Base-by-base conservation (phyloP, 805 yeast genomes). In the Helenozyma rhizophorensis region DNA sequence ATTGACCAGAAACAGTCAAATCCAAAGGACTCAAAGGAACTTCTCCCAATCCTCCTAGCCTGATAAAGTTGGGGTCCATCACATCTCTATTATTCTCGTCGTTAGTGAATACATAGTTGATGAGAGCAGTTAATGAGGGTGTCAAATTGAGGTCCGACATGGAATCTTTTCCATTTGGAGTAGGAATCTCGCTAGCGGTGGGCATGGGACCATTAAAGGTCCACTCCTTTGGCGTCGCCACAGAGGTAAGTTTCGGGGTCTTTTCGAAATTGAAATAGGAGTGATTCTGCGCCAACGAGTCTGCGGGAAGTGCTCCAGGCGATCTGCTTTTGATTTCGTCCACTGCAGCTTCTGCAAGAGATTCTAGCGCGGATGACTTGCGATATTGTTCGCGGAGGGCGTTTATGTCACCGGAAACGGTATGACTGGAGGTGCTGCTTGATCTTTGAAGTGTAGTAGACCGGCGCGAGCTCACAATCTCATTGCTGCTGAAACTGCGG, bases 111-210 rank as follows among this genome's bases (percentile, higher is more conserved):
- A 65, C 67, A 34, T 52, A 53, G 34, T 53, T 60, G 21, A 63
- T 56, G 14, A 63, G 43, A 1, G 68, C 68, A 3, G 67, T 53
- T n/a, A 63, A 46, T 3, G 65, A 56, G 1, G 69, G 69, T 10
- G 66, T 59, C 15, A 62, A 40, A 27, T 56, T 52, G 25, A 57
- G 30, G 21, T 59, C 55, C 1, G 42, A 28, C 6, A 38, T 32
- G 3, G 36, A 16, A 3, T 43, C 48, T 16, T 32, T 43, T 4
- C 24, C 41, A 8, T 16, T 6, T 1, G 44, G 36, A 4, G 36
- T 25, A 5, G 33, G 23, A 10, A 27, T 14, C 3, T 12, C 22
- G 6, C 24, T 10, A 6, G 12, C 23, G 4, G 30, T 14, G 26
- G 30, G 28, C 19, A 25, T 4, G 18, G 33, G 22, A 4, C 27